Percentiles rank a stretch among this genome's conserved stretches.
These are phyloP conservation scores for Amylostereum areolatum DNA, from an alignment of 1,284 basidiomycete genomes.

Conservation along the genomic window DNA sequence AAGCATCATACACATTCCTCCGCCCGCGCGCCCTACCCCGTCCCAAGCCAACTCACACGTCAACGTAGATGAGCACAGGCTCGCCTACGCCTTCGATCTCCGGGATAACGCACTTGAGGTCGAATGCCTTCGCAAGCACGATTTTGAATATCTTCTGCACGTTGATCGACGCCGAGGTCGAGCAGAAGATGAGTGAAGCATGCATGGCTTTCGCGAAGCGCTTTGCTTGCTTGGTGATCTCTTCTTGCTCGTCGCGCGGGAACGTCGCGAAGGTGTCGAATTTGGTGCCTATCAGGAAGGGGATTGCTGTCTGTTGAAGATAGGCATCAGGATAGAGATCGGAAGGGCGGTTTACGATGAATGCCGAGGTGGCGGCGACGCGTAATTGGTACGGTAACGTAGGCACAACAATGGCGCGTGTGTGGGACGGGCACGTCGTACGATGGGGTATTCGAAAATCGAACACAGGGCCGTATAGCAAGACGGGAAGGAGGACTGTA, in stretches of 20 bases:
- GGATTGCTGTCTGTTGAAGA: conserved; percentile 77
- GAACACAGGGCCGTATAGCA: no score
- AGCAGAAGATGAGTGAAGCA: conserved; percentile 96
- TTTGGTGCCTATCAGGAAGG: conserved; percentile 95
- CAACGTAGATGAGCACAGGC: conserved; percentile 88
- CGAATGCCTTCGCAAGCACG: conserved; percentile 85
- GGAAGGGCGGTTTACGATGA: no score
- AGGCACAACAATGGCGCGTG: no score
- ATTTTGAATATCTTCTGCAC: conserved; percentile 99
- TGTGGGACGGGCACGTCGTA: no score
- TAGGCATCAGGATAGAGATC: not conserved
- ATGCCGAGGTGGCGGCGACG: no score
- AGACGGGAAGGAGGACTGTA: no score
- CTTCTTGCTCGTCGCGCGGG: conserved; percentile 95
- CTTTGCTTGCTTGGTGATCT: conserved; percentile 97
- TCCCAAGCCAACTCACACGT: conserved; percentile 49
- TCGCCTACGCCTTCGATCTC: conserved; percentile 95
- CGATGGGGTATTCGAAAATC: no score
- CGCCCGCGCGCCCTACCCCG: not conserved
- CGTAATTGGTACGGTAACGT: no score
- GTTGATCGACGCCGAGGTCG: conserved; percentile 96
- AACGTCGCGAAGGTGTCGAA: conserved; percentile 97
- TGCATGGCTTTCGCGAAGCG: conserved; percentile 98
- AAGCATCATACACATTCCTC: not conserved
- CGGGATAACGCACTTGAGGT: conserved; percentile 92